Conservation (phyloP, 257 asterid species). For the Leptodermis oblonga region DNA sequence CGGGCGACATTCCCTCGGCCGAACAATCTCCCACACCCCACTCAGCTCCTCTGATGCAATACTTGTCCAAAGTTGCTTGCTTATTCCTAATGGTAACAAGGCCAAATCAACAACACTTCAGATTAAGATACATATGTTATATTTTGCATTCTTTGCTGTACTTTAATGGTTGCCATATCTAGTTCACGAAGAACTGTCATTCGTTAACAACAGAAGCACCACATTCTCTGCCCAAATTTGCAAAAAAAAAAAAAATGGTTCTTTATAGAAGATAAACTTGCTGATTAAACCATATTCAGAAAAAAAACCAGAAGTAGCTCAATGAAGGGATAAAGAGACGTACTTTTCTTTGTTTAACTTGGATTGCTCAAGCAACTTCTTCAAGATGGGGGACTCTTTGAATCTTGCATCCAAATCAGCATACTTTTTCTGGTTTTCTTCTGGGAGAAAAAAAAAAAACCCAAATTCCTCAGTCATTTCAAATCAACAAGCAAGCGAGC, state of each 20-base stretch:
- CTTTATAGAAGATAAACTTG: neutral
- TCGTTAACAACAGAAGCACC: neutral
- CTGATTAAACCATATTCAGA: neutral
- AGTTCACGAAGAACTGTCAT: neutral
- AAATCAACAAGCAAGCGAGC: conserved; percentile 4
- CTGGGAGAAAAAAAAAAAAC: conserved; percentile 44
- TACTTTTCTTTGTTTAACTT: conserved; percentile 78
- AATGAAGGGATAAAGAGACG: conserved; percentile 8
- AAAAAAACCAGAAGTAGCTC: neutral
- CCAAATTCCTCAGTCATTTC: conserved; percentile 7
- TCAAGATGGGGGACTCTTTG: conserved; percentile 80
- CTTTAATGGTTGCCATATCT: neutral
- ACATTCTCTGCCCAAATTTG: neutral
- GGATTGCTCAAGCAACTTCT: conserved; percentile 74
- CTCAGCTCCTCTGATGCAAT: conserved; percentile 91
- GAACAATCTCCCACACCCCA: conserved; percentile 99
- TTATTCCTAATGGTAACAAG: conserved; percentile 44
- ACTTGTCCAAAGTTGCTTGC: conserved; percentile 60
- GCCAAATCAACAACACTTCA: neutral
- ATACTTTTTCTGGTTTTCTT: conserved; percentile 79
- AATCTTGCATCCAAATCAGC: conserved; percentile 86
- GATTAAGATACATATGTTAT: neutral
- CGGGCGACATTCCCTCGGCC: conserved; percentile 70
- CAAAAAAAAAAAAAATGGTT: neutral
- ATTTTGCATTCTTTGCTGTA: neutral